Evolutionary conservation across 345 rosid species (phyloP).

Genomic region (Acer campestre): DNA sequence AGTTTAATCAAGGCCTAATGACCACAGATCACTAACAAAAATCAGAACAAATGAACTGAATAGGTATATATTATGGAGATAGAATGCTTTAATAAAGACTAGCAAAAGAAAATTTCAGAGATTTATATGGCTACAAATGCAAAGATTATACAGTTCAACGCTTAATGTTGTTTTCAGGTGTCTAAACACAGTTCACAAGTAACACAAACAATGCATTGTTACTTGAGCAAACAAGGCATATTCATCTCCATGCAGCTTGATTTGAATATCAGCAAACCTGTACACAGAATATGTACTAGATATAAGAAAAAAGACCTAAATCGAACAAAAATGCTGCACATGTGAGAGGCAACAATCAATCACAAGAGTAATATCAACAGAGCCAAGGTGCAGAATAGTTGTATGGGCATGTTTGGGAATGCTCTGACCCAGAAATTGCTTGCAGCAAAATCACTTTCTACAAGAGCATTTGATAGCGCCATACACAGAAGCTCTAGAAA

Average conservation of each 20-base stretch:
- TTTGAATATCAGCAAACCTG: neutral
- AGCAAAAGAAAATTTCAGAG: neutral
- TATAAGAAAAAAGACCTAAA: neutral
- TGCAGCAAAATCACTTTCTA: too few species aligned
- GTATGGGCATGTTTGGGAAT: too few species aligned
- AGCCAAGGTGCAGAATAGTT: neutral
- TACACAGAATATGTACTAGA: neutral
- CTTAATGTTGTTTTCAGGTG: neutral
- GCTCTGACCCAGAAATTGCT: too few species aligned
- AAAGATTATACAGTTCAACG: neutral
- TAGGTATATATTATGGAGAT: neutral
- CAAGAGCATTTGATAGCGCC: too few species aligned
- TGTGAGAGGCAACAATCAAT: neutral
- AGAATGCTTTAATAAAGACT: neutral
- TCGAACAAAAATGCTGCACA: neutral
- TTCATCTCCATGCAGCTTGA: constrained; percentile 1
- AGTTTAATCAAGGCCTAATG: neutral
- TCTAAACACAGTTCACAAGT: neutral
- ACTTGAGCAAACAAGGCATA: constrained; percentile 7
- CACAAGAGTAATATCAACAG: neutral
- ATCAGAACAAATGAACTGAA: neutral
- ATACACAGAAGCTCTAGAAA: too few species aligned
- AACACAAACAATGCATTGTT: neutral
- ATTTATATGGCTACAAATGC: neutral
- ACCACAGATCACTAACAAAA: neutral